Base-by-base conservation (phyloP, 805 yeast genomes). In the Cyberlindnera euphorbiiphila region DNA sequence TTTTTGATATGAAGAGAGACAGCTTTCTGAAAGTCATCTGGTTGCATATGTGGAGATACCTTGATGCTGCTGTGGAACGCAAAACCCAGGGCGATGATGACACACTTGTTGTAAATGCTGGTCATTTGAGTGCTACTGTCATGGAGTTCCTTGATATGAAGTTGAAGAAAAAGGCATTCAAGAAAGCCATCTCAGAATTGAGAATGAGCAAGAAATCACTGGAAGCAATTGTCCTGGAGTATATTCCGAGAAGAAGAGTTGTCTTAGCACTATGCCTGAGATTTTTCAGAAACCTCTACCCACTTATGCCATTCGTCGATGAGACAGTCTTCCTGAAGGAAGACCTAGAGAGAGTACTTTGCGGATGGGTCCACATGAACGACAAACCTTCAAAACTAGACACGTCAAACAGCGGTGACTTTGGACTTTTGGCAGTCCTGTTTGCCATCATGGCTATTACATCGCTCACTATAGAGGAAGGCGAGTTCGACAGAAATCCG, bases 1-100 rank as follows among this genome's bases (percentile, higher is more conserved):
- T 69, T 2, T 54, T 78, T 0, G 37, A 69, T 16, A 52, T 76
- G 34, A 64, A 65, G 35, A 71, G 64, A 41, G 84, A 78, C 53
- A 60, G 56, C 29, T 59, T 57, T 47, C 25, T 64, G 41, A 46
- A 49, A 11, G 54, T 62, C 3, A 37, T 66, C 13, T 64, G 60
- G 78, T 11, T 42, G 12, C 34, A 42, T 32, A 31, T 54, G 25
- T 53, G 54, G 53, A 41, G 38, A 17, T 26, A 31, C 6, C 22
- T 49, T 16, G 47, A 42, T 7, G 13, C 31, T 6, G 33, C 34
- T 2, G 20, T 35, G 38, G 24, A 24, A 12, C 9, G 27, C 30
- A 14, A 17, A 17, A 25, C 27, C 3, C 9, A 22, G 10, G n/a
- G 9, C 7, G 18, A 11, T 25, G 23, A 11, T 12, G 12, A 21